Evolutionary conservation across 176 grass and related monocot species (phyloP).

Genomic region (Carex littledalei): DNA sequence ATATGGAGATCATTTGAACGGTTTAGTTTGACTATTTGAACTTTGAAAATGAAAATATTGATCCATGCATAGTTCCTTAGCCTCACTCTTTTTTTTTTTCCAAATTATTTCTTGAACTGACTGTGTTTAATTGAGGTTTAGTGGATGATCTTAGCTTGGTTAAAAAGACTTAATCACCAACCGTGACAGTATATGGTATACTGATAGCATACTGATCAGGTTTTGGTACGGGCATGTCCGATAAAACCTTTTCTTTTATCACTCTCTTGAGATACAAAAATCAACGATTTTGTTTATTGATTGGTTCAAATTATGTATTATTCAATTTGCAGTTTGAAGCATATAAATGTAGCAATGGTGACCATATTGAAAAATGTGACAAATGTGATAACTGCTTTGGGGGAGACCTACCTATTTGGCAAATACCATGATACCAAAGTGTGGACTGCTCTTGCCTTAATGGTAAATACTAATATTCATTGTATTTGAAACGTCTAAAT

Average conservation of each 20-base stretch:
- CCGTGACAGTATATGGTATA: neutral
- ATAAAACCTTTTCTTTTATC: neutral
- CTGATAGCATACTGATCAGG: neutral
- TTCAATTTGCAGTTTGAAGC: slow-evolving; percentile 73
- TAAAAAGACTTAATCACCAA: neutral
- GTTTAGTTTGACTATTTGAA: too few species aligned
- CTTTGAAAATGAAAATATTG: too few species aligned
- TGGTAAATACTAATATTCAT: slow-evolving; percentile 47
- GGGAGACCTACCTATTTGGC: slow-evolving; percentile 85
- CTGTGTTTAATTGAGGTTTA: neutral
- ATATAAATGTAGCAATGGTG: slow-evolving; percentile 98
- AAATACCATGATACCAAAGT: slow-evolving; percentile 79
- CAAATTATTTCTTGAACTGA: neutral
- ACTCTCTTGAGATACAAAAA: neutral
- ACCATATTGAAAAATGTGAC: slow-evolving; percentile 92
- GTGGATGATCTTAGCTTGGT: neutral
- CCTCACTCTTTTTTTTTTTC: neutral
- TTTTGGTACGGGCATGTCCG: neutral
- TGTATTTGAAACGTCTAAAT: neutral
- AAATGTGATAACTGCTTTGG: slow-evolving; percentile 91
- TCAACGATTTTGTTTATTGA: slow-evolving; percentile 11
- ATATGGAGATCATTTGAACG: too few species aligned
- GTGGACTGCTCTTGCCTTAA: slow-evolving; percentile 77
- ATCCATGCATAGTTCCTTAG: too few species aligned
- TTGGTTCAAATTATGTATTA: neutral